Percentiles rank a stretch among this genome's conserved stretches.
Conservation (phyloP, 1,139 yeast species). For the Sugiyamaella castrensis region DNA sequence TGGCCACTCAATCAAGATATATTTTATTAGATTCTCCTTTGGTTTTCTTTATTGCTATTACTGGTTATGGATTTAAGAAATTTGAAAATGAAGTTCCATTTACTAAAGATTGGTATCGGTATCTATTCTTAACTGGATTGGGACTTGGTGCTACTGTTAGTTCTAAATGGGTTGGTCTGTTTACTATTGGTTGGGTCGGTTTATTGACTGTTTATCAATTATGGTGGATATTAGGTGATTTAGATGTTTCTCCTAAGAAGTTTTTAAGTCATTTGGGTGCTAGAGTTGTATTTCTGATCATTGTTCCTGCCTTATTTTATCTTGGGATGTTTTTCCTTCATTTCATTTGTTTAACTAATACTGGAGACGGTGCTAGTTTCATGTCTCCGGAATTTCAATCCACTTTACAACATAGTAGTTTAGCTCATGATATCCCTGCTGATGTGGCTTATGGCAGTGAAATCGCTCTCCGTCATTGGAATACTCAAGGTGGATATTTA, state of each 20-base stretch:
- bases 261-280: slow-evolving; percentile 52
- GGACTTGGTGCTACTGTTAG: slow-evolving; percentile 84
- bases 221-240: slow-evolving; percentile 89
- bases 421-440: slow-evolving; percentile 69
- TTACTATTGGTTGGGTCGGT: slow-evolving; percentile 94
- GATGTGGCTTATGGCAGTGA: slow-evolving; percentile 86
- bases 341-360: slow-evolving; percentile 62
- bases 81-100: slow-evolving; percentile 80
- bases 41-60: slow-evolving; percentile 83
- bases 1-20: slow-evolving; percentile 83
- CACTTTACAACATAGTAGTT: slow-evolving; percentile 62
- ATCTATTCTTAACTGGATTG: slow-evolving; percentile 70
- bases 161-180: slow-evolving; percentile 96
- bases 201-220: slow-evolving; percentile 66
- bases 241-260: slow-evolving; percentile 53
- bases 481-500: slow-evolving; percentile 90
- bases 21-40: slow-evolving; percentile 89
- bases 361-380: slow-evolving; percentile 87
- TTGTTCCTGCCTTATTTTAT: slow-evolving; percentile 68
- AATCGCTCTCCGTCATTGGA: slow-evolving; percentile 73
- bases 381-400: slow-evolving; percentile 89
- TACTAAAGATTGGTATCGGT: slow-evolving; percentile 63
- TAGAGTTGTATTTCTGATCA: slow-evolving; percentile 62
- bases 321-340: slow-evolving; percentile 74
- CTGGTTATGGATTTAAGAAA: slow-evolving; percentile 75